Conservation (phyloP, 2,329 filamentous ascomycete genomes). For the Scolecobasidium constrictum region DNA sequence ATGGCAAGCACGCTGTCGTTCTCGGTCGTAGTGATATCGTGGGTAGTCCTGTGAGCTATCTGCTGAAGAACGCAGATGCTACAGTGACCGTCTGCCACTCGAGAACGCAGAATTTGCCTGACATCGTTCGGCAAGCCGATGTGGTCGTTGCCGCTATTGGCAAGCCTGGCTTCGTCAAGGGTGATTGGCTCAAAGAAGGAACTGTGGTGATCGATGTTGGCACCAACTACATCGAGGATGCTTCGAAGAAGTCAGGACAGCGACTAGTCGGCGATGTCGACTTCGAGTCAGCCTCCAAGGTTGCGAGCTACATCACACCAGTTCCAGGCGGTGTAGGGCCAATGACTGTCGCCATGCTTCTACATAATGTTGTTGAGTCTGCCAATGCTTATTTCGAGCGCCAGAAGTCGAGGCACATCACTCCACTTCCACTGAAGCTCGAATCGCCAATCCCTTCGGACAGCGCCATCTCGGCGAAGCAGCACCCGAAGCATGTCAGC, state of each 20-base stretch:
- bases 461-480: constrained; percentile 80
- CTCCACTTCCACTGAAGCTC: constrained; percentile 74
- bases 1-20: constrained; percentile 89
- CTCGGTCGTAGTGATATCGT: constrained; percentile 95
- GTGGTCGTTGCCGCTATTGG: constrained; percentile 90
- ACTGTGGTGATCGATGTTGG: constrained; percentile 96
- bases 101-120: constrained; percentile 62
- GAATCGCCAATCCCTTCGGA: constrained; percentile 82
- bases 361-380: constrained; percentile 89
- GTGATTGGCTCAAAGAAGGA: constrained; percentile 89
- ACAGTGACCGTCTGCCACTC: constrained; percentile 97
- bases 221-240: constrained; percentile 88
- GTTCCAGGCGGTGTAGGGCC: constrained; percentile 94
- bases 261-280: constrained; percentile 93
- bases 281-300: constrained; percentile 69
- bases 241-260: constrained; percentile 82
- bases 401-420: constrained; percentile 69
- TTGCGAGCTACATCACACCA: constrained; percentile 88
- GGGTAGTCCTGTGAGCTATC: constrained; percentile 89
- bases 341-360: constrained; percentile 97
- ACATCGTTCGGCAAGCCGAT: constrained; percentile 73
- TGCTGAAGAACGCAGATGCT: constrained; percentile 89
- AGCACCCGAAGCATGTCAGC: constrained; percentile 86
- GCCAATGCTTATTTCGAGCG: constrained; percentile 71
- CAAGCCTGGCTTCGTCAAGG: constrained; percentile 76